Percentiles rank a stretch among this genome's conserved stretches.
Conservation (phyloP, 2,329 filamentous ascomycete species). For the Pyrenophora tritici-repentis region DNA sequence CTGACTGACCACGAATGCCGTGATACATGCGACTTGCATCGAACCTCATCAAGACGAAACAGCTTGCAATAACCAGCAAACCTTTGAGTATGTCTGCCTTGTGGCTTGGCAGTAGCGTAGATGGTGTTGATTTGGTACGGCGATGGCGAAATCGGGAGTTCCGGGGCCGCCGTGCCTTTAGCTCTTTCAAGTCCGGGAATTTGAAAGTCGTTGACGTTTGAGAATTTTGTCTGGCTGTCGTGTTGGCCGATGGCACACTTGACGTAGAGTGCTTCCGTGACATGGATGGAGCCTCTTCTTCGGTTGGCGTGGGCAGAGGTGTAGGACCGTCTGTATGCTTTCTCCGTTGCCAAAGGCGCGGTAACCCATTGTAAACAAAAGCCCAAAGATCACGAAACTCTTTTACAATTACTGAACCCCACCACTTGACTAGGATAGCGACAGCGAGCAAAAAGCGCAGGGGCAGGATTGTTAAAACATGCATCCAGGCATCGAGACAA, state of each 20-base stretch:
- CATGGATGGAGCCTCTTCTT: constrained; percentile 33
- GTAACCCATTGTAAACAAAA: constrained; percentile 80
- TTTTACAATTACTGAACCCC: constrained; percentile 71
- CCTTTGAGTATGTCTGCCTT: constrained; percentile 96
- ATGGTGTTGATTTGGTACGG: constrained; percentile 82
- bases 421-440: constrained; percentile 77
- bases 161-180: constrained; percentile 33
- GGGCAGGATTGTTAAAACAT: constrained; percentile 93
- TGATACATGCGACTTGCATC: constrained; percentile 99
- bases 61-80: constrained; percentile 83
- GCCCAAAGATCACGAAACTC: constrained; percentile 73
- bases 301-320: constrained; percentile 32
- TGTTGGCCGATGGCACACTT: constrained; percentile 18
- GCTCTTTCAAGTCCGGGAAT: constrained; percentile 36
- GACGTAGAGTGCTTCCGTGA: constrained; percentile 36
- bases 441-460: constrained; percentile 84
- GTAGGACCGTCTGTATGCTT: constrained; percentile 48
- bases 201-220: constrained; percentile 29
- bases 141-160: constrained; percentile 61
- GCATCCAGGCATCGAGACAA: constrained; percentile 94
- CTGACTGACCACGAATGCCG: constrained; percentile 91
- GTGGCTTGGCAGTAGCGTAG: constrained; percentile 81
- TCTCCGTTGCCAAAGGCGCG: constrained; percentile 74
- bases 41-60: constrained; percentile 81
- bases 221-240: constrained; percentile 31